Base-by-base conservation (phyloP, 1,139 yeast genomes). In the Yamadazyma mexicana region DNA sequence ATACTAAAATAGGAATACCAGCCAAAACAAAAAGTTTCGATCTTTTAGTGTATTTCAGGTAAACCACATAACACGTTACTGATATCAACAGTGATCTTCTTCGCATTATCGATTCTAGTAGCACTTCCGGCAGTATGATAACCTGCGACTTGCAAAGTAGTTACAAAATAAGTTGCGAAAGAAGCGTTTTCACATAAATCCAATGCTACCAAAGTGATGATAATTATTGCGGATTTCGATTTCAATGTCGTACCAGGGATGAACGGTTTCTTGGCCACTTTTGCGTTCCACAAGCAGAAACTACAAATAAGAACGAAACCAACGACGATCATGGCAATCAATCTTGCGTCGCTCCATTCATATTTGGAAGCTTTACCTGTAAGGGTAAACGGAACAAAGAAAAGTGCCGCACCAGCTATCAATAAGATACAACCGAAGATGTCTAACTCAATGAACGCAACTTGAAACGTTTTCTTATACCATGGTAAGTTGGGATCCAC, bases 341-440 rank as follows among this genome's bases (percentile, higher is more conserved):
- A 56, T 14, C 43, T 44, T 51, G 62, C 56, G 15, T 54, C 54
- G 16, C 52, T 46, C 36, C 54, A 49, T 33, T 52, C 52, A 33
- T 52, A 50, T 15, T 57, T 27, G 14, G 44, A 35, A 1, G 48
- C 35, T 14, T 35, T 48, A 34, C 51, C 50, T n/a, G 59, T 49
- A 17, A 66, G 43, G 12, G 62, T 58, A 47, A 66, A 54, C 9
- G 73, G 68, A 12, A 67, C 50, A 35, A 66, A 52, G 45, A 66
- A 56, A 14, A 66, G 47, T 5, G 59, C 48, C 34, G 65, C 52
- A 5, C 66, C 70, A 30, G 58, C 54, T 31, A 58, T 47, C 31
- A 47, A 24, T 15, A 47, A 37, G 10, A 59, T 34, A 22, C 56
- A 52, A 24, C 73, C 73, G 24, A 61, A 46, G n/a, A 62, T 35